These are phyloP conservation scores for Sonneratia alba DNA, from an alignment of 345 rosid genomes.

Conservation along the genomic window DNA sequence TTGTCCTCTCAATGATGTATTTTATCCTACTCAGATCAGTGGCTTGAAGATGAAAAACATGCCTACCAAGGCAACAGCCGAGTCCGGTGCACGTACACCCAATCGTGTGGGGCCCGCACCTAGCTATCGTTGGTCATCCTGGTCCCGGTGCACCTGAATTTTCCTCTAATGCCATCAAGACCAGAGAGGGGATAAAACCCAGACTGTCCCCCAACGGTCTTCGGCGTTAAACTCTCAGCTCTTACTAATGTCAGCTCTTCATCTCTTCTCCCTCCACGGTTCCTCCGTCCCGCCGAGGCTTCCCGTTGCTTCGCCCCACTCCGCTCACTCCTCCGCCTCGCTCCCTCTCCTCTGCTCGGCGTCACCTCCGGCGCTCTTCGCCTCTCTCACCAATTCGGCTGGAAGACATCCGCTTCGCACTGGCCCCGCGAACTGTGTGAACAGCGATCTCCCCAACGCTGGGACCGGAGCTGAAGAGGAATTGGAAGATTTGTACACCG, in stretches of 20 bases:
- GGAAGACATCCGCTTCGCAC: neutral
- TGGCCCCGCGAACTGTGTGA: slow-evolving; percentile 4
- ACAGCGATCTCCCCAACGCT: neutral
- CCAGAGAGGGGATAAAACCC: slow-evolving; percentile 10
- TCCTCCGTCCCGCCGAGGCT: slow-evolving; percentile 4
- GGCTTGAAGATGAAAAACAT: no score
- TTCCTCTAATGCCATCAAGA: neutral
- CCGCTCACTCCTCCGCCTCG: neutral
- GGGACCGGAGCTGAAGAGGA: slow-evolving; percentile 5
- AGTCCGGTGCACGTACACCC: neutral
- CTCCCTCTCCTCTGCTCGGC: neutral
- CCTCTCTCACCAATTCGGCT: neutral
- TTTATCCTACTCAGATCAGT: no score
- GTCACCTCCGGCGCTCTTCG: slow-evolving; percentile 3
- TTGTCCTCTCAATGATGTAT: no score
- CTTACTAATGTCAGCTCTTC: slow-evolving; percentile 1
- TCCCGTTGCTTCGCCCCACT: neutral
- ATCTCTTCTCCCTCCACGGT: slow-evolving; percentile 9
- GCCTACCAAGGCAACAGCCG: no score
- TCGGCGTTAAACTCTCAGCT: neutral
- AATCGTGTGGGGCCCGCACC: neutral
- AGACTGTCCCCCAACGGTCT: neutral
- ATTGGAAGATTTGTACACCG: slow-evolving; percentile 19
- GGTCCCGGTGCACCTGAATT: neutral
- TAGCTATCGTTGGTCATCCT: neutral